Conservation (phyloP, 2,329 filamentous ascomycete species). For the Pseudogymnoascus sp. region DNA sequence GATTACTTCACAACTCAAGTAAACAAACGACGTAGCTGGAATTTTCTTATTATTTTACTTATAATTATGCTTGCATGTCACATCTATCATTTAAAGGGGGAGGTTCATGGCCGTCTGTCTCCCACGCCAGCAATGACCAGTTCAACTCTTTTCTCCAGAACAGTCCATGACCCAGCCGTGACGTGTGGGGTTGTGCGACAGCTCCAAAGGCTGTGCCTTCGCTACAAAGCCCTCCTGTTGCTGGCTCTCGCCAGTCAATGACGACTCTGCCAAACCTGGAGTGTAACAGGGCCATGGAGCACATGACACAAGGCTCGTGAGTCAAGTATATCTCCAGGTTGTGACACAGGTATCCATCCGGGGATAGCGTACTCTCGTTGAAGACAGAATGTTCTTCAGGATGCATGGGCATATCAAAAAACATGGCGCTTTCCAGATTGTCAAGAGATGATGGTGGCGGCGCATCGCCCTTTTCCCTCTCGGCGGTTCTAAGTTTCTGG, state of each 20-base stretch:
- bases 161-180: slow-evolving; percentile 55
- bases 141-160: slow-evolving; percentile 73
- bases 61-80: slow-evolving; percentile 7
- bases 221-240: slow-evolving; percentile 74
- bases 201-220: slow-evolving; percentile 45
- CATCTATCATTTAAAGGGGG: slow-evolving; percentile 2
- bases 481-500: slow-evolving; percentile 37
- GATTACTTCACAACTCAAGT: not conserved
- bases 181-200: slow-evolving; percentile 26
- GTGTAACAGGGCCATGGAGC: slow-evolving; percentile 91
- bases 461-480: slow-evolving; percentile 16
- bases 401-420: slow-evolving; percentile 62
- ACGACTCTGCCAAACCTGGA: slow-evolving; percentile 83
- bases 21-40: not conserved
- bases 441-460: not conserved
- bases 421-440: slow-evolving; percentile 48
- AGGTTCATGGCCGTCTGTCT: slow-evolving; percentile 28
- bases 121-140: slow-evolving; percentile 78
- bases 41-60: not conserved
- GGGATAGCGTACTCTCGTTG: slow-evolving; percentile 53
- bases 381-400: slow-evolving; percentile 55
- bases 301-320: slow-evolving; percentile 94
- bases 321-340: slow-evolving; percentile 89
- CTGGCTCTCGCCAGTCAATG: slow-evolving; percentile 69
- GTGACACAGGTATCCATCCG: slow-evolving; percentile 87